Conservation (phyloP, 202 grass and related monocot species). For the Saccharum hybrid region DNA sequence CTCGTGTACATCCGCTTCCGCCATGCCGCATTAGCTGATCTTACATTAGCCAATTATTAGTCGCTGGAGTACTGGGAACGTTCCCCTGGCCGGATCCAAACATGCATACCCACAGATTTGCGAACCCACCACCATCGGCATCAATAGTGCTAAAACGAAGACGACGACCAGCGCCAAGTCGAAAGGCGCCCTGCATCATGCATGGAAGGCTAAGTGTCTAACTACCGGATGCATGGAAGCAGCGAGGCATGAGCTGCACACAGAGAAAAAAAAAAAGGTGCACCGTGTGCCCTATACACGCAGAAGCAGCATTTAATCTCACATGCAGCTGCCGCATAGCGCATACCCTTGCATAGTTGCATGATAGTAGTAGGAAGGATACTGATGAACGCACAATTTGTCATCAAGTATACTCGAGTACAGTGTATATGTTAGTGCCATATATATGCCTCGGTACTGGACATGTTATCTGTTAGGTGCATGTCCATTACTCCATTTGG, state of each 20-base stretch:
- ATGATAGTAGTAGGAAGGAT: too few relatives aligned
- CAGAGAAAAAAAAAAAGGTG: background rate
- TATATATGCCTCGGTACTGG: too few relatives aligned
- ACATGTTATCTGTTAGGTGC: too few relatives aligned
- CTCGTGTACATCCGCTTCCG: too few relatives aligned
- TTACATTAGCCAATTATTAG: too few relatives aligned
- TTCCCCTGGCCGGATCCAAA: background rate
- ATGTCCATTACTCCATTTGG: too few relatives aligned
- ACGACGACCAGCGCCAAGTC: background rate
- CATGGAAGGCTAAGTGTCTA: background rate
- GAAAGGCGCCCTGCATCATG: slow-evolving; percentile 4
- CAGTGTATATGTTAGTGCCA: too few relatives aligned
- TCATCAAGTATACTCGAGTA: too few relatives aligned
- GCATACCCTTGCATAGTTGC: background rate
- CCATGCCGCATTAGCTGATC: too few relatives aligned
- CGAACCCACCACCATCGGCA: background rate
- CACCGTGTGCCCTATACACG: slow-evolving; percentile 17
- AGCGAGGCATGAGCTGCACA: slow-evolving; percentile 27
- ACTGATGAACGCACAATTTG: too few relatives aligned
- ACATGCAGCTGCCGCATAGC: slow-evolving; percentile 33
- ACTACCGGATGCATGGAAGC: slow-evolving; percentile 4
- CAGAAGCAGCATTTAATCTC: slow-evolving; percentile 41
- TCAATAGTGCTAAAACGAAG: background rate
- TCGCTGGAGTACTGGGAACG: background rate
- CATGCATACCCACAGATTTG: slow-evolving; percentile 2